A percentile compares a stretch with the other conserved stretches of the same genome.
phyloP scores from a whole-genome alignment of 257 asterid genomes.

The Solanum megistacrolobum region DNA sequence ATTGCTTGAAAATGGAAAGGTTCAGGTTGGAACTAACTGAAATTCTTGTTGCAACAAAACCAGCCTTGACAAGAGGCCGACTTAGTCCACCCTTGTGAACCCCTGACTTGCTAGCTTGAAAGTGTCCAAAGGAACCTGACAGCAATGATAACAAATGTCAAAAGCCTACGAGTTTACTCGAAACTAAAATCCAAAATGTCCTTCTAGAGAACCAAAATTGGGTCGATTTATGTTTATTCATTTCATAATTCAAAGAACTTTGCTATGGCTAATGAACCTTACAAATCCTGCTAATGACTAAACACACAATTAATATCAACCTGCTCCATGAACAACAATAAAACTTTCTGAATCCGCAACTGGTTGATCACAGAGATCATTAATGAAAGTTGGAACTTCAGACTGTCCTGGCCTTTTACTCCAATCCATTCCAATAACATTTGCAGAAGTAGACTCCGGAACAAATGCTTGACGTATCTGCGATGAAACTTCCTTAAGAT shows the following conservation, averaged over 20 bases:
- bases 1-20: neutral
- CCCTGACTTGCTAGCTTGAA: slow-evolving; percentile 91
- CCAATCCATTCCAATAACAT: slow-evolving; percentile 77
- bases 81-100: slow-evolving; percentile 86
- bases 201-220: neutral
- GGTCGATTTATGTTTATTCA: neutral
- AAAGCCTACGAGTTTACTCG: neutral
- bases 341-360: slow-evolving; percentile 36
- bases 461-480: slow-evolving; percentile 75
- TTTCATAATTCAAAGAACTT: neutral
- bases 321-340: slow-evolving; percentile 94
- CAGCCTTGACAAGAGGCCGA: slow-evolving; percentile 75
- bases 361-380: slow-evolving; percentile 29
- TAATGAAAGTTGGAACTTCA: slow-evolving; percentile 26
- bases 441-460: slow-evolving; percentile 25
- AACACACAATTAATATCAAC: slow-evolving; percentile 26
- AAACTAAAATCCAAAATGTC: neutral
- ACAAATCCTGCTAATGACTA: neutral
- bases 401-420: slow-evolving; percentile 66
- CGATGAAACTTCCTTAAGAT: slow-evolving; percentile 47
- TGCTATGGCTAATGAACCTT: neutral
- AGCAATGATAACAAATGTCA: neutral
- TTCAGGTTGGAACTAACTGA: slow-evolving; percentile 41
- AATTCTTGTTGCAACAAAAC: slow-evolving; percentile 94
- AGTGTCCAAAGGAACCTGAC: slow-evolving; percentile 96